Conservation (phyloP, 805 yeast genomes). For the Yamadazyma phyllophila region DNA sequence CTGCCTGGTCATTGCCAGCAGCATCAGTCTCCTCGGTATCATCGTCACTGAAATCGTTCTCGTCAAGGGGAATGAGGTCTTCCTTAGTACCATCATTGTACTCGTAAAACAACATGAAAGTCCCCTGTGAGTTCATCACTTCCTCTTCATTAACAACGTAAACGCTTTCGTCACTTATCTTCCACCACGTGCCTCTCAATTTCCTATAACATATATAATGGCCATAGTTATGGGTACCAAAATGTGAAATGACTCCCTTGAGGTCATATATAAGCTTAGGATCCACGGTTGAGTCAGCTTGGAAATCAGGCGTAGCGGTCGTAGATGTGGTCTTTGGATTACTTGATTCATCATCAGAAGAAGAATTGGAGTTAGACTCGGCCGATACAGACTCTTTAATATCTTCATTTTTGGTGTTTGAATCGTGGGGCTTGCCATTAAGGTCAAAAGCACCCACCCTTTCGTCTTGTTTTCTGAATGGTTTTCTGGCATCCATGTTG, state of each 20-base stretch:
- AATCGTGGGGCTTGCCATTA: too few species aligned
- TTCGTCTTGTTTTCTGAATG: conserved; percentile 65
- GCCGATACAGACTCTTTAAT: not conserved
- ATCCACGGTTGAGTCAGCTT: conserved; percentile 12
- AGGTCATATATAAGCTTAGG: conserved; percentile 62
- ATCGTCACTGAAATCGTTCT: conserved; percentile 17
- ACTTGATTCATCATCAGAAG: conserved; percentile 2
- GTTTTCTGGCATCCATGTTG: conserved; percentile 75
- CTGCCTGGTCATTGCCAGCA: not conserved
- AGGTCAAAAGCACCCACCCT: not conserved
- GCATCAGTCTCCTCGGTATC: conserved; percentile 12
- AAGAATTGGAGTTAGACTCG: conserved; percentile 1
- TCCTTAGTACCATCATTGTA: conserved; percentile 28
- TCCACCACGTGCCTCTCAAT: conserved; percentile 88
- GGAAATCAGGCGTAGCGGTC: conserved; percentile 11
- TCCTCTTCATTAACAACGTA: conserved; percentile 77
- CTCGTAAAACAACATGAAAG: conserved; percentile 91
- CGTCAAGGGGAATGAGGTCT: conserved; percentile 15
- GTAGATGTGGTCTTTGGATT: conserved; percentile 9
- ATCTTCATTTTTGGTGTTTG: too few species aligned
- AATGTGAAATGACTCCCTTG: conserved; percentile 86
- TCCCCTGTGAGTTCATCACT: conserved; percentile 79
- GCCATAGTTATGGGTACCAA: conserved; percentile 96
- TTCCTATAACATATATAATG: conserved; percentile 89
- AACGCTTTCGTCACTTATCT: conserved; percentile 88